phyloP scores from a whole-genome alignment of 768 basidiomycete genomes.

The Rhodotorula diobovata region DNA sequence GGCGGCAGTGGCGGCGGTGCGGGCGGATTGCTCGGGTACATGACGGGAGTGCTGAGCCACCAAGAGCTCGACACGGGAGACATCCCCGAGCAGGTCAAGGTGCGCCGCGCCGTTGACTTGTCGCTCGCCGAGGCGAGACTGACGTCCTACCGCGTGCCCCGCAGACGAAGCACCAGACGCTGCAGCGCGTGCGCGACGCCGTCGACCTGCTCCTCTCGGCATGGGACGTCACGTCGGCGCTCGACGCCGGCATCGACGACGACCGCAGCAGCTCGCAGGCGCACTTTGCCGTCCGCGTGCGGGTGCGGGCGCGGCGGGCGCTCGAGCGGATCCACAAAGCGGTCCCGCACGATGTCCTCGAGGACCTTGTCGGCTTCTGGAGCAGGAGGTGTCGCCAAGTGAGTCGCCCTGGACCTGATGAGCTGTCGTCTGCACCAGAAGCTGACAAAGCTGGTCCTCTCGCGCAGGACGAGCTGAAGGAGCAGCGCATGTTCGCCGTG shows the following conservation, averaged over 20 bases:
- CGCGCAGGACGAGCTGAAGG: constrained; percentile 10
- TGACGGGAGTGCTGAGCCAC: constrained; percentile 83
- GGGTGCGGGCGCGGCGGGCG: constrained; percentile 64
- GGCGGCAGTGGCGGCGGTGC: constrained; percentile 51
- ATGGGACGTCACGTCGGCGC: constrained; percentile 32
- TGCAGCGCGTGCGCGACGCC: constrained; percentile 25
- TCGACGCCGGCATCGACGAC: constrained; percentile 20
- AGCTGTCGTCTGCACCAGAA: too few species aligned
- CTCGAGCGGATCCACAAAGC: constrained; percentile 81
- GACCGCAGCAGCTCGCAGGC: constrained; percentile 33
- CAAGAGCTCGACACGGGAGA: constrained; percentile 51
- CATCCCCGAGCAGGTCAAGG: constrained; percentile 25
- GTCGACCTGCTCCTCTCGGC: constrained; percentile 25
- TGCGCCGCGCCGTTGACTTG: neutral
- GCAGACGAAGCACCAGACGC: constrained; percentile 25
- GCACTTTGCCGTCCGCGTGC: constrained; percentile 25
- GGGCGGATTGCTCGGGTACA: constrained; percentile 72
- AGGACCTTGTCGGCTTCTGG: constrained; percentile 80
- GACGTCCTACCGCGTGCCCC: too few species aligned
- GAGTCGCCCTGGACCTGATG: neutral
- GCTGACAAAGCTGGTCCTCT: too few species aligned
- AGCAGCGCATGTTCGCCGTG: constrained; percentile 66
- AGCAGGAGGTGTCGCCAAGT: neutral
- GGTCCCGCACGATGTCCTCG: constrained; percentile 73
- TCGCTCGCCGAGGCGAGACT: neutral